Evolutionary conservation across 2,329 filamentous ascomycete genomes (phyloP).

Genomic region (Neonectria coccinea): DNA sequence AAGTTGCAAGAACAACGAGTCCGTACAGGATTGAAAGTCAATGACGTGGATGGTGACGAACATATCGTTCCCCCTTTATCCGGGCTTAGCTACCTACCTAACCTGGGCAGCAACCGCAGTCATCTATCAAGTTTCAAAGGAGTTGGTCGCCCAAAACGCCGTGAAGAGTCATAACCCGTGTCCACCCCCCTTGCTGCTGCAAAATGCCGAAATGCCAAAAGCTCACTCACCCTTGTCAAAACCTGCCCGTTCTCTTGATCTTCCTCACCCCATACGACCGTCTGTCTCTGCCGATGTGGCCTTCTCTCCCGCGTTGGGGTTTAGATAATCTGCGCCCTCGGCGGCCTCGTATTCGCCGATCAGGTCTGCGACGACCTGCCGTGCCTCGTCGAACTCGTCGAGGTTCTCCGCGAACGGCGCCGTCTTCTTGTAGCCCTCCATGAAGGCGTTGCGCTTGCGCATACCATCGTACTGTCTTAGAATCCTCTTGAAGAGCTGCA

Average conservation of each 20-base stretch:
- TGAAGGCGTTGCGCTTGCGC: constrained; percentile 95
- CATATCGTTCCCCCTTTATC: constrained; percentile 6
- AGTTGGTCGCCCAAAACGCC: constrained; percentile 27
- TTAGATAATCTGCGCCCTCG: constrained; percentile 90
- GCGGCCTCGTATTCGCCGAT: constrained; percentile 97
- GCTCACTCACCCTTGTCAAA: background rate
- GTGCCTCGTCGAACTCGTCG: constrained; percentile 93
- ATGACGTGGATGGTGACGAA: constrained; percentile 4
- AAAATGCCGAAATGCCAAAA: constrained; percentile 22
- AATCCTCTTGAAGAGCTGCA: constrained; percentile 89
- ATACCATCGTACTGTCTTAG: constrained; percentile 92
- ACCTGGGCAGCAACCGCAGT: constrained; percentile 12
- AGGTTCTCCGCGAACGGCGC: constrained; percentile 92
- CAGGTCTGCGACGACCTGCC: constrained; percentile 89
- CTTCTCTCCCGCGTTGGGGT: constrained; percentile 72
- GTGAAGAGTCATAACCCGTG: constrained; percentile 32
- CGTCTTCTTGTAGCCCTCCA: constrained; percentile 96
- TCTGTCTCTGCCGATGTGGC: constrained; percentile 65
- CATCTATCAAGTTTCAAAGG: constrained; percentile 17
- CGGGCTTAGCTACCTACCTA: constrained; percentile 5
- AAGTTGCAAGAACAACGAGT: background rate
- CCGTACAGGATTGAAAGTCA: background rate
- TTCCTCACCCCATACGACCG: constrained; percentile 57
- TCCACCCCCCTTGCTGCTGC: constrained; percentile 20
- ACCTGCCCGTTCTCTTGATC: background rate